phyloP scores from a whole-genome alignment of 2,329 filamentous ascomycete genomes.

The Ustulina deusta region DNA sequence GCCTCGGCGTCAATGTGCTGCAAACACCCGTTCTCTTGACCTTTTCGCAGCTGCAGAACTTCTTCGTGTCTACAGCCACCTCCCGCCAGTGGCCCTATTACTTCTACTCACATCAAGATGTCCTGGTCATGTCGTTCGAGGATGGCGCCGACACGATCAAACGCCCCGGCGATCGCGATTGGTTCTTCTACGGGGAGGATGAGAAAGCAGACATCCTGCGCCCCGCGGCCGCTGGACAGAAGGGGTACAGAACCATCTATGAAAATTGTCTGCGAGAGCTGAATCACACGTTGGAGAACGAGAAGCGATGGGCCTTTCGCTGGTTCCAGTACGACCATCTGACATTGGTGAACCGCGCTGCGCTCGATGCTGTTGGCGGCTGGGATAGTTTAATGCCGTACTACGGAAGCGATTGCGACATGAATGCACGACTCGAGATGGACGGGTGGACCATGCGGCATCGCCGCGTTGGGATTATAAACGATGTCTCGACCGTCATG shows the following conservation, averaged over 20 bases:
- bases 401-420: conserved; percentile 63
- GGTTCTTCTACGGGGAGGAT: conserved; percentile 50
- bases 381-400: conserved; percentile 66
- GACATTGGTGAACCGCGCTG: conserved; percentile 61
- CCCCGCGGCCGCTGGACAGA: conserved; percentile 45
- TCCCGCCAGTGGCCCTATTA: conserved; percentile 61
- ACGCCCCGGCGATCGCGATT: conserved; percentile 46
- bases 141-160: conserved; percentile 46
- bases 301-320: conserved; percentile 59
- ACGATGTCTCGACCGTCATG: conserved; percentile 55
- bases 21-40: conserved; percentile 63
- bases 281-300: conserved; percentile 53
- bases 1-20: conserved; percentile 56
- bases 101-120: conserved; percentile 67
- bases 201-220: conserved; percentile 48
- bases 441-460: conserved; percentile 53
- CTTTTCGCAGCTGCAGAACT: conserved; percentile 68
- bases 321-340: conserved; percentile 59
- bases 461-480: conserved; percentile 53
- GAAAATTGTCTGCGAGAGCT: conserved; percentile 49
- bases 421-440: conserved; percentile 57
- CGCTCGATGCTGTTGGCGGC: conserved; percentile 58
- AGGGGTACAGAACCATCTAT: conserved; percentile 51
- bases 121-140: conserved; percentile 57
- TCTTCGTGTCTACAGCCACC: conserved; percentile 60